Evolutionary conservation across 1,284 basidiomycete genomes (phyloP).

Genomic region (Bjerkandera adusta): DNA sequence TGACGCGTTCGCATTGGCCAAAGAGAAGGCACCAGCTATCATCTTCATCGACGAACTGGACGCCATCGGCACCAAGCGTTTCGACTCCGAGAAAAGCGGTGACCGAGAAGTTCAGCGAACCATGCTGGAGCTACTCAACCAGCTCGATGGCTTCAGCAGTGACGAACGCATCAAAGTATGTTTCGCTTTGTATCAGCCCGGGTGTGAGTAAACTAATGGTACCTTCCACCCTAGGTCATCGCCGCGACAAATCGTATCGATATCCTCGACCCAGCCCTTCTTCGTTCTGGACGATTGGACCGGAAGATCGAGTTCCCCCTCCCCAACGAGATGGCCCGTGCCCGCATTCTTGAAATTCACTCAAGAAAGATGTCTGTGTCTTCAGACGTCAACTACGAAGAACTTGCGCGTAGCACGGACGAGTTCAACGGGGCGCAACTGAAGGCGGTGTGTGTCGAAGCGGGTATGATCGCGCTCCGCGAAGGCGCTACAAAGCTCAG

Average conservation of each 20-base stretch:
- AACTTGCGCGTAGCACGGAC: constrained; percentile 73
- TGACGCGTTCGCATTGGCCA: constrained; percentile 76
- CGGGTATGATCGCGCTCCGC: constrained; percentile 96
- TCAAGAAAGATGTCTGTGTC: constrained; percentile 92
- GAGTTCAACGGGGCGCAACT: constrained; percentile 78
- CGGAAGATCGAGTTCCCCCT: constrained; percentile 83
- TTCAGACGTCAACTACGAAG: constrained; percentile 74
- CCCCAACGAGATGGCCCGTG: constrained; percentile 73
- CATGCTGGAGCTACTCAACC: constrained; percentile 79
- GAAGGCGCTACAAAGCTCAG: constrained; percentile 90
- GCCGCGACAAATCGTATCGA: constrained; percentile 99
- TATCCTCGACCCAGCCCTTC: constrained; percentile 83
- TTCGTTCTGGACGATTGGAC: constrained; percentile 76
- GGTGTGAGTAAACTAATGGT: constrained; percentile 1
- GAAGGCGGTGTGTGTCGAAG: constrained; percentile 95
- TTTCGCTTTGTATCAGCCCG: no score
- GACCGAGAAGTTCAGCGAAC: constrained; percentile 81
- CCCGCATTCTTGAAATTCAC: constrained; percentile 76
- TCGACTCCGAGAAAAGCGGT: constrained; percentile 78
- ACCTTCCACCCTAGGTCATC: constrained; percentile 69
- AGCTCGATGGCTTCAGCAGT: constrained; percentile 78
- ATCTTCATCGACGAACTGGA: constrained; percentile 85
- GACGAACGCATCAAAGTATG: constrained; percentile 94
- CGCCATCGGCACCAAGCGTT: constrained; percentile 80
- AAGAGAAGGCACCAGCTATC: constrained; percentile 77